Percentiles rank a stretch among this genome's conserved stretches.
These are phyloP conservation scores for Camptophora hylomeconis DNA, from an alignment of 2,329 filamentous ascomycete species.

Conservation along the genomic window DNA sequence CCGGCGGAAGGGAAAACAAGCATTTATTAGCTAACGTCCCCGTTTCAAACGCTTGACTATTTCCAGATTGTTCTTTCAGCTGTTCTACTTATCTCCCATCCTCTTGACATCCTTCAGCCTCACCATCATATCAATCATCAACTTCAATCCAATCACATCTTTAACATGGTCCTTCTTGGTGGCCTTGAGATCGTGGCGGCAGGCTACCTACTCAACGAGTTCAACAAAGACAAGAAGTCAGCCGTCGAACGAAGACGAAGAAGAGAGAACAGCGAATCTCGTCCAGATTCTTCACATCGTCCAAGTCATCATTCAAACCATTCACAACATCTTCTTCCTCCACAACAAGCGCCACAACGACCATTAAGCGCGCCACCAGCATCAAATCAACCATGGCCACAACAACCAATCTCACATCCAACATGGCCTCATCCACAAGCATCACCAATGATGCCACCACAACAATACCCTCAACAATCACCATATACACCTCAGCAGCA, in stretches of 20 bases:
- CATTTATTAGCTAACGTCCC: no score
- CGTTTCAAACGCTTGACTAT: no score
- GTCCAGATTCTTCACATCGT: conserved; percentile 4
- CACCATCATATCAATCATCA: no score
- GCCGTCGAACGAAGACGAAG: conserved; percentile 8
- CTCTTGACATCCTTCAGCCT: no score
- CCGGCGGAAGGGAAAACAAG: no score
- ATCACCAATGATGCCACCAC: conserved; percentile 3
- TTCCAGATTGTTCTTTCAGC: no score
- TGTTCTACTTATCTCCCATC: no score
- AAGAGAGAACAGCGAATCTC: conserved; percentile 5
- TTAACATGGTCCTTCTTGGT: conserved; percentile 14
- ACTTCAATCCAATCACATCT: no score
- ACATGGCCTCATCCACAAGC: conserved; percentile 1
- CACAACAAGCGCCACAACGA: conserved; percentile 3
- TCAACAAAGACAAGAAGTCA: conserved; percentile 11
- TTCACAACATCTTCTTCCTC: conserved; percentile 3
- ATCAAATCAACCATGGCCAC: conserved; percentile 5
- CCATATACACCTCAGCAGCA: conserved; percentile 4
- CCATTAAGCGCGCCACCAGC: conserved; percentile 8
- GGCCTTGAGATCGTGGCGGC: conserved; percentile 14
- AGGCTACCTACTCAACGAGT: conserved; percentile 14
- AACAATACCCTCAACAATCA: conserved; percentile 2
- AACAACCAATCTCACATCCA: conserved; percentile 6
- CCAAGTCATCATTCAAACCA: conserved; percentile 5